Evolutionary conservation across 345 rosid genomes (phyloP), one percentile per base, ranked within the genome.

Genomic region (Draba incana): DNA sequence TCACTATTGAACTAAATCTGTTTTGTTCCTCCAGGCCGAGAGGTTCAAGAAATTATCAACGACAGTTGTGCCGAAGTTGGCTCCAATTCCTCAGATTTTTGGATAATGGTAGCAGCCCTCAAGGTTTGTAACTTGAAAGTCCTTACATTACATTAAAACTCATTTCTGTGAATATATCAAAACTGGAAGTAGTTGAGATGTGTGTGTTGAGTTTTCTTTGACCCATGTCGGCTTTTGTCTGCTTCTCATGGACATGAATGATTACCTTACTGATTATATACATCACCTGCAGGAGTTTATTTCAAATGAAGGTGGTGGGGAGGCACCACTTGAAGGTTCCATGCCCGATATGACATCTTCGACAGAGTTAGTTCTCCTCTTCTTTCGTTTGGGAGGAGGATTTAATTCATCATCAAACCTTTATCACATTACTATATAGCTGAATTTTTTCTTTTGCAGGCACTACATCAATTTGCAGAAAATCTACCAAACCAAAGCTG

Each of bases 291-390:
- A 94, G 99, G 99, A 94, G 70, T 94, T 94, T 78, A 78, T 94
- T 80, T 74, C 64, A 41, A 83, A 83, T 74, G 97, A 94, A 86
- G 97, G 96, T 48, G 77, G 77, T 66, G 95, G 91, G 42, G 99
- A 91, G 76, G 87, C 75, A 71, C 99, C 99, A 15, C 97, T 91
- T 55, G 99, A 91, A 82, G 99, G 99, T 46, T 86, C 92, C 8
- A 87, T 93, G 66, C 97, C 96, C 2, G 99, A 93, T 78, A 93
- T 93, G 96, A 93, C 92, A 68, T 91, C 99, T 77, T 90, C 99
- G 65, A 93, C 97, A 39, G 99, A 93, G 98, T 93, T 27, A 82
- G 88, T 88, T 41, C 62, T 67, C 72, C 27, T 61, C 60, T 42
- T 61, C 57, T 35, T 50, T 50, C 3, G 12, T 31, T 43, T 59